Evolutionary conservation across 2,329 filamentous ascomycete genomes (phyloP).

Genomic region (Colletotrichum noveboracense): DNA sequence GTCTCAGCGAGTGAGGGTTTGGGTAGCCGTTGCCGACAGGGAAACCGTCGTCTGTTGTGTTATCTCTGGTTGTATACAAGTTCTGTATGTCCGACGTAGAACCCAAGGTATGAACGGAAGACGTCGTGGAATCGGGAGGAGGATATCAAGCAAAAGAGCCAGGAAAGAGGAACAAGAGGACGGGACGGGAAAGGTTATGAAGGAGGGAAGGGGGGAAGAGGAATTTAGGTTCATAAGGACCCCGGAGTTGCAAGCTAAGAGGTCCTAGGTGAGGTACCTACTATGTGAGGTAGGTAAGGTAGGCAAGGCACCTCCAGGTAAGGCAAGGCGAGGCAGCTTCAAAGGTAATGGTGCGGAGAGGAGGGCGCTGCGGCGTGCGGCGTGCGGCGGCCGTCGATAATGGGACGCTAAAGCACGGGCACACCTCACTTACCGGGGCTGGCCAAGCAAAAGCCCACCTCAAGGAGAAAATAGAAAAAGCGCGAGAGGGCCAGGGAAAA

Average conservation of each 20-base stretch:
- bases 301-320: neutral
- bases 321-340: neutral
- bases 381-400: slow-evolving; percentile 1
- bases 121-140: neutral
- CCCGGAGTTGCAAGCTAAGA: slow-evolving; percentile 8
- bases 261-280: neutral
- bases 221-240: slow-evolving; percentile 20
- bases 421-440: neutral
- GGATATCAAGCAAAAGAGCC: neutral
- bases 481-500: neutral
- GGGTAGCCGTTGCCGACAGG: neutral
- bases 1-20: neutral
- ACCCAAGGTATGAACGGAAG: neutral
- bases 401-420: slow-evolving; percentile 3
- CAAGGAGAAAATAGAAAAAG: neutral
- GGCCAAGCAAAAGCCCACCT: neutral
- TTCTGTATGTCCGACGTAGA: neutral
- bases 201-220: slow-evolving; percentile 10
- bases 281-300: neutral
- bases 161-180: neutral
- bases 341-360: neutral
- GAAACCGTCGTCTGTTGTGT: neutral
- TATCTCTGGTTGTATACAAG: neutral
- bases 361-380: neutral
- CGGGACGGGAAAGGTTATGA: neutral